Evolutionary conservation across 2,329 filamentous ascomycete genomes (phyloP), one percentile per base, ranked within the genome.

Genomic region (Fusarium graminum): DNA sequence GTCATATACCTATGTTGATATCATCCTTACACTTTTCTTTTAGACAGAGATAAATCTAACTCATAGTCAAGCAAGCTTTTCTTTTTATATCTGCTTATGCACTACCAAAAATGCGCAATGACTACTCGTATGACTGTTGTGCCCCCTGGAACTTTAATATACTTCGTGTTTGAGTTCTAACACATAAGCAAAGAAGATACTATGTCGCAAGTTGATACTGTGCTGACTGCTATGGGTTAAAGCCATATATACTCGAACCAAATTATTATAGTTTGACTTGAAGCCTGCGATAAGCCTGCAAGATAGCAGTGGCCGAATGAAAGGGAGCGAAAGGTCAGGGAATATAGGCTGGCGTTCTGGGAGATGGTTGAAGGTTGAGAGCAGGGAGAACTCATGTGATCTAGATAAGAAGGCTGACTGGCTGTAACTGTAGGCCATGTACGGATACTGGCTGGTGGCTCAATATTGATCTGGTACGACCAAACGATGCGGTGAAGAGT

Each of bases 401-500:
- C 26, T 51, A 40, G 38, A 22, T 22, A 38, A 44, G 39, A 29
- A 44, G 26, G 46, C 11, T 38, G 36, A 67, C 65, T 62, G 64
- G 65, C 25, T 44, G 19, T 22, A 22, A 22, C 22, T 6, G 34
- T 38, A 32, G 6, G 28, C 6, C 28, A 16, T 59, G 41, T 19
- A n/a, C 34, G n/a, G 16, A 51, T 22, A 40, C 30, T 41, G 36
- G 28, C 25, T 49, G 39, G 29, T 63, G 54, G 50, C 34, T 43
- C 49, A 36, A 56, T 36, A 50, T 61, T 46, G 29, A 61, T 61
- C 47, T 60, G 54, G 54, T 67, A 52, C 40, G 62, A 67, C 64
- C 32, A 46, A 38, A 40, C 43, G 47, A 67, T 67, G 65, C 65
- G 64, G 65, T 67, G 65, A 67, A 65, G 60, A 51, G 60, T 59